Conservation (phyloP, 2,329 filamentous ascomycete genomes). For the Penicillium sp. region DNA sequence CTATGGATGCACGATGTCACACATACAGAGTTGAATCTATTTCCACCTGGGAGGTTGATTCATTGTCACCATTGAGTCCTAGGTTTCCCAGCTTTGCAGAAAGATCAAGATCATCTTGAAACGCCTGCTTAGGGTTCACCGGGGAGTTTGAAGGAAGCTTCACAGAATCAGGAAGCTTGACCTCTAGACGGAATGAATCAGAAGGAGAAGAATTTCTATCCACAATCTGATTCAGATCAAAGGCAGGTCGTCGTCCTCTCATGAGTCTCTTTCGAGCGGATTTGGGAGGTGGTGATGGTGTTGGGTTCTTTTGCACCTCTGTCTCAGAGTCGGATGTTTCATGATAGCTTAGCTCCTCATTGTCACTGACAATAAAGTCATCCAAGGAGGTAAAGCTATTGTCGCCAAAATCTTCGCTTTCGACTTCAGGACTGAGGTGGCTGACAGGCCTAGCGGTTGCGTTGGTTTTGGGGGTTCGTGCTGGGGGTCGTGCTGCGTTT, state of each 20-base stretch:
- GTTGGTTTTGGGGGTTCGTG: constrained; percentile 7
- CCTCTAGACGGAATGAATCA: constrained; percentile 13
- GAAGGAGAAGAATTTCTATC: not conserved
- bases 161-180: constrained; percentile 19
- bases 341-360: constrained; percentile 39
- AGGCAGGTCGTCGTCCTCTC: constrained; percentile 32
- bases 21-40: constrained; percentile 22
- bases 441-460: constrained; percentile 8
- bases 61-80: constrained; percentile 13
- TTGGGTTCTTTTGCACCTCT: constrained; percentile 21
- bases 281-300: constrained; percentile 19
- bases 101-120: constrained; percentile 24
- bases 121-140: constrained; percentile 16
- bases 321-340: constrained; percentile 33
- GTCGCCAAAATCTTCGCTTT: constrained; percentile 26
- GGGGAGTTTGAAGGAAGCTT: constrained; percentile 14
- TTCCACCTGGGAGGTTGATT: constrained; percentile 19
- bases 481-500: constrained; percentile 5
- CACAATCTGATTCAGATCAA: not conserved
- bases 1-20: not conserved
- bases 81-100: constrained; percentile 24
- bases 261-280: constrained; percentile 34
- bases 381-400: constrained; percentile 40
- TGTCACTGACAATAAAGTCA: constrained; percentile 43
- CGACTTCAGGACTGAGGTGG: constrained; percentile 18